Evolutionary conservation across 129 eudicot species (phyloP).

Genomic region (Tanacetum coccineum): DNA sequence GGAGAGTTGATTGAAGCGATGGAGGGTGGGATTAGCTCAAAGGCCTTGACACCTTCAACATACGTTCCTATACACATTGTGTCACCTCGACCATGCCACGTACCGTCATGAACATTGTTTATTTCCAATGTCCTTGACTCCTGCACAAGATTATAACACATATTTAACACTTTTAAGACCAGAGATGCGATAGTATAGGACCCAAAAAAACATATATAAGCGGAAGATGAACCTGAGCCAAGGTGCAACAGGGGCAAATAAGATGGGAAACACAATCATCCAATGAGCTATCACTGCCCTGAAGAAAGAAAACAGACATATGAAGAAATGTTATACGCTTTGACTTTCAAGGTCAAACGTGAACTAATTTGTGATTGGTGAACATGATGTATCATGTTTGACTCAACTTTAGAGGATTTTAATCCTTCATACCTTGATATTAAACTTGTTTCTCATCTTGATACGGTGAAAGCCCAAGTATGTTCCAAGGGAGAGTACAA

Average conservation of each 20-base stretch:
- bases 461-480: constrained; percentile 74
- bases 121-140: constrained; percentile 85
- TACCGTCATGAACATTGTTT: constrained; percentile 88
- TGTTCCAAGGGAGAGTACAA: constrained; percentile 49
- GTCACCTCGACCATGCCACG: constrained; percentile 93
- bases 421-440: constrained; percentile 88
- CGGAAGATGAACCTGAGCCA: constrained; percentile 60
- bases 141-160: too few relatives aligned
- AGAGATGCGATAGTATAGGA: background rate
- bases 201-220: background rate
- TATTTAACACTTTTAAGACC: background rate
- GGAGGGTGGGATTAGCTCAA: constrained; percentile 56
- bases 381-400: too few relatives aligned
- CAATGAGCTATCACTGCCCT: constrained; percentile 68
- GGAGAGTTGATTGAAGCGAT: constrained; percentile 39
- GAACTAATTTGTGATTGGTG: too few relatives aligned
- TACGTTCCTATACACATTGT: constrained; percentile 75
- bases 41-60: constrained; percentile 51
- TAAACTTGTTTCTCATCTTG: constrained; percentile 72
- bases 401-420: too few relatives aligned
- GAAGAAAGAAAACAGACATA: constrained; percentile 20
- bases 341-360: constrained; percentile 24
- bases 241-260: constrained; percentile 79
- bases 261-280: constrained; percentile 87
- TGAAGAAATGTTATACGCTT: constrained; percentile 5